These are phyloP conservation scores for Ecytonucleospora hepatopenaei DNA, from an alignment of 371 early-diverging fungal species.

Conservation along the genomic window DNA sequence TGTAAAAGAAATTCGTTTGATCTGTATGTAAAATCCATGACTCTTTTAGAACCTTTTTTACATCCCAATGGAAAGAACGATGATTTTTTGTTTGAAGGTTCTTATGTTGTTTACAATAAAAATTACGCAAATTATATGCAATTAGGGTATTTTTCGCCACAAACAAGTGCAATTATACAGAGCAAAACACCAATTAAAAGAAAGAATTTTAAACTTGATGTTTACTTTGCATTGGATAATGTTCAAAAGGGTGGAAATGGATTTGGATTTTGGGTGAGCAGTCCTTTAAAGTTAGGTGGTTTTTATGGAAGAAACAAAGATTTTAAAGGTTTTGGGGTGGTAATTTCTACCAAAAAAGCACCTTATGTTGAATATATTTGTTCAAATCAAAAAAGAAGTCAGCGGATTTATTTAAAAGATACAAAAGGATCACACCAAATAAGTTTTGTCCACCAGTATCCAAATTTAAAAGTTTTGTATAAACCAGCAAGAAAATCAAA, in stretches of 20 bases:
- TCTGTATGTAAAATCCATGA: not conserved
- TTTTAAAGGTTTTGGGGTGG: slow-evolving; percentile 10
- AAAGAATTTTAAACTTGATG: not conserved
- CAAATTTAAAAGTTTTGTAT: not conserved
- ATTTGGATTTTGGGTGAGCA: slow-evolving; percentile 19
- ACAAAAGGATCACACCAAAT: not conserved
- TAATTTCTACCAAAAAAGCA: not conserved
- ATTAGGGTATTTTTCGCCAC: slow-evolving; percentile 3
- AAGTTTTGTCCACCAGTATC: not conserved
- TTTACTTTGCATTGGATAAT: slow-evolving; percentile 1
- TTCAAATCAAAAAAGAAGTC: not conserved
- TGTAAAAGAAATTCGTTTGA: not conserved
- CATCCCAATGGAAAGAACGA: slow-evolving; percentile 8
- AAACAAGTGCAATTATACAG: not conserved
- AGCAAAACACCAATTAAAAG: not conserved
- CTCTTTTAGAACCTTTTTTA: slow-evolving; percentile 13
- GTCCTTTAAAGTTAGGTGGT: not conserved
- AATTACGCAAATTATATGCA: slow-evolving; percentile 1
- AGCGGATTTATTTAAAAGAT: not conserved
- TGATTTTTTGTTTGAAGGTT: not conserved
- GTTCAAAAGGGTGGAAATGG: slow-evolving; percentile 4
- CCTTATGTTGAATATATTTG: slow-evolving; percentile 9
- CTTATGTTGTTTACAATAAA: not conserved
- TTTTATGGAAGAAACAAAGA: slow-evolving; percentile 16
- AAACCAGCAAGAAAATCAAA: not conserved